phyloP scores from a whole-genome alignment of 2,329 filamentous ascomycete species.

The Xylaria hypoxylon region DNA sequence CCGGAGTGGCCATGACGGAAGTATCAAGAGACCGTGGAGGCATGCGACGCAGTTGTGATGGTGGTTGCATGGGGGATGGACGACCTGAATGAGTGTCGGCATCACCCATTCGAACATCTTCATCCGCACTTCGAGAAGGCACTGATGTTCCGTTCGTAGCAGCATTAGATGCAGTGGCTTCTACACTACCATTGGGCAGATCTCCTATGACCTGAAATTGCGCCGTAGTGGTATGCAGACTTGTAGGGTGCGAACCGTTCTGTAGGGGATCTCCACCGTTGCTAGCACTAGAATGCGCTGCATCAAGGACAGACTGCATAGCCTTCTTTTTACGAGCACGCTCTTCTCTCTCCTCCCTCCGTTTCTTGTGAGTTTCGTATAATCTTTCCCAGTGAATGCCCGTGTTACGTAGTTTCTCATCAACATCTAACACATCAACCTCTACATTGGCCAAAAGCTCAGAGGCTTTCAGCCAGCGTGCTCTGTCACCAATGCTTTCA shows the following conservation, averaged over 20 bases:
- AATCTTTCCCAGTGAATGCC: conserved; percentile 84
- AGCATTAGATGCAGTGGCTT: conserved; percentile 52
- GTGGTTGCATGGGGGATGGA: conserved; percentile 63
- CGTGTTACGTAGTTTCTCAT: conserved; percentile 67
- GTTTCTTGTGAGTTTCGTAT: conserved; percentile 77
- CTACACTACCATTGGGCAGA: conserved; percentile 69
- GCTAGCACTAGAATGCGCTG: conserved; percentile 63
- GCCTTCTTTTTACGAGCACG: conserved; percentile 72
- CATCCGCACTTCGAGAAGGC: conserved; percentile 59
- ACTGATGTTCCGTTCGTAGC: conserved; percentile 69
- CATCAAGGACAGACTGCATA: conserved; percentile 65
- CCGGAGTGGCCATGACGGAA: conserved; percentile 55
- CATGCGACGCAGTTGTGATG: conserved; percentile 56
- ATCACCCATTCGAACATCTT: conserved; percentile 73
- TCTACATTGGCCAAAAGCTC: conserved; percentile 94
- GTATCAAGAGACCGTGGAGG: conserved; percentile 49
- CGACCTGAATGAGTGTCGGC: conserved; percentile 58
- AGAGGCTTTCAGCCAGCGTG: conserved; percentile 86
- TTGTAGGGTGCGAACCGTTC: conserved; percentile 63
- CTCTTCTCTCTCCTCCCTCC: conserved; percentile 69
- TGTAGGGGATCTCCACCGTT: conserved; percentile 60
- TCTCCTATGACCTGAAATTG: conserved; percentile 68
- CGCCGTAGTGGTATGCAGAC: conserved; percentile 58
- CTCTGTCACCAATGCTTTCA: conserved; percentile 82
- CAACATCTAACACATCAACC: conserved; percentile 86